Conservation (phyloP, 805 yeast genomes). For the Naumovozyma castellii region DNA sequence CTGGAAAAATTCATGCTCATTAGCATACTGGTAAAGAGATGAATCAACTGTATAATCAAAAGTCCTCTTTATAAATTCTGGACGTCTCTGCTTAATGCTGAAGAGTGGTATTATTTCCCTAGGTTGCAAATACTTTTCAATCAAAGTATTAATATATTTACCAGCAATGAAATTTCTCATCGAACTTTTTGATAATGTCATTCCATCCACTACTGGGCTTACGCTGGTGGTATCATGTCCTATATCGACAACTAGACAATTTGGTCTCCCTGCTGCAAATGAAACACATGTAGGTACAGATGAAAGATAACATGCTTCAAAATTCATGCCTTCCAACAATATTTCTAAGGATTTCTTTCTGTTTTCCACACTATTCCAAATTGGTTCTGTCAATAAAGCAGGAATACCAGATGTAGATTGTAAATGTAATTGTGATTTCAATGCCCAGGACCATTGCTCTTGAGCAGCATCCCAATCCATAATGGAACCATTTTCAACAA, state of each 20-base stretch:
- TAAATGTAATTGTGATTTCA: constrained; percentile 42
- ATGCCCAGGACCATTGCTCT: constrained; percentile 59
- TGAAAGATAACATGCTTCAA: constrained; percentile 74
- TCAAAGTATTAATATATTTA: constrained; percentile 36
- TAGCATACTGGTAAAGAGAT: constrained; percentile 49
- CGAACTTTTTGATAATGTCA: constrained; percentile 60
- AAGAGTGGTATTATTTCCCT: constrained; percentile 28
- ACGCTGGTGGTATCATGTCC: constrained; percentile 74
- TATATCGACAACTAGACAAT: constrained; percentile 74
- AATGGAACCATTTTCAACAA: constrained; percentile 52
- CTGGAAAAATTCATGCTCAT: constrained; percentile 42
- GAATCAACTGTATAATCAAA: constrained; percentile 30
- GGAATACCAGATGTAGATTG: constrained; percentile 41
- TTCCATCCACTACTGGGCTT: constrained; percentile 77
- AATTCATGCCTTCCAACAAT: constrained; percentile 55
- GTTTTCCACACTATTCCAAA: constrained; percentile 65
- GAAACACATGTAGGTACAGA: constrained; percentile 82
- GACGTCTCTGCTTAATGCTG: constrained; percentile 25
- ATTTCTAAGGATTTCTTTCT: constrained; percentile 63
- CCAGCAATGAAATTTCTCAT: constrained; percentile 72
- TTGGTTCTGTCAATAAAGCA: constrained; percentile 73
- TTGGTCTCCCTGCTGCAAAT: constrained; percentile 81
- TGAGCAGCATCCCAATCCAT: constrained; percentile 80
- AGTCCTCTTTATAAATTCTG: constrained; percentile 20
- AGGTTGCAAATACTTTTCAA: constrained; percentile 26